Percentiles rank a stretch among this genome's conserved stretches.
phyloP scores from a whole-genome alignment of 2,329 filamentous ascomycete genomes.

The Microcera coccophila region DNA sequence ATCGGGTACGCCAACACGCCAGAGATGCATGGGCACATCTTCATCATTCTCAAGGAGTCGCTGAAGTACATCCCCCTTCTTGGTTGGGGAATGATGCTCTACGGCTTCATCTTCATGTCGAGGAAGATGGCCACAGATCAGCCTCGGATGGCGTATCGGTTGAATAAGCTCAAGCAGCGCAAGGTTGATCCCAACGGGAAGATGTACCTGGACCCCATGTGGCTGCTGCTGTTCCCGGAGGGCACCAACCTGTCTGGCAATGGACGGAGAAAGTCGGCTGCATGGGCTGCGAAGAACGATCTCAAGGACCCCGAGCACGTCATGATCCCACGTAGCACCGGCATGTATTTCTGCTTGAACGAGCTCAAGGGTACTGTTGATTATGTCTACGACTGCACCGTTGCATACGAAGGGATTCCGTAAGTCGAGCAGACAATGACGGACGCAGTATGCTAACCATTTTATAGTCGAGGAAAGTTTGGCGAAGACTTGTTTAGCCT shows the following conservation, averaged over 20 bases:
- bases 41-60: conserved; percentile 87
- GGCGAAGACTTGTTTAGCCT: conserved; percentile 91
- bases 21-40: conserved; percentile 78
- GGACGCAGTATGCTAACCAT: conserved; percentile 10
- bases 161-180: conserved; percentile 62
- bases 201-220: conserved; percentile 72
- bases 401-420: conserved; percentile 92
- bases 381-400: conserved; percentile 88
- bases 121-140: conserved; percentile 81
- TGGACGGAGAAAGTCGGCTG: conserved; percentile 64
- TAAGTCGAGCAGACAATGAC: conserved; percentile 48
- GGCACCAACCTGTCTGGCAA: conserved; percentile 76
- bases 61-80: conserved; percentile 76
- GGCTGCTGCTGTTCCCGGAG: conserved; percentile 83
- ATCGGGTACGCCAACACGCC: conserved; percentile 75
- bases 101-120: conserved; percentile 88
- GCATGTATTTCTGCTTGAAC: conserved; percentile 72
- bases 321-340: conserved; percentile 75
- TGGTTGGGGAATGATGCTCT: conserved; percentile 78
- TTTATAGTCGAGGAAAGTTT: conserved; percentile 65
- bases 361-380: conserved; percentile 72
- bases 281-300: conserved; percentile 73
- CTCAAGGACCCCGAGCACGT: conserved; percentile 69
- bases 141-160: conserved; percentile 67
- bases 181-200: conserved; percentile 52